Conservation (phyloP, 768 basidiomycete genomes). For the Candolleomyces eurysporus region DNA sequence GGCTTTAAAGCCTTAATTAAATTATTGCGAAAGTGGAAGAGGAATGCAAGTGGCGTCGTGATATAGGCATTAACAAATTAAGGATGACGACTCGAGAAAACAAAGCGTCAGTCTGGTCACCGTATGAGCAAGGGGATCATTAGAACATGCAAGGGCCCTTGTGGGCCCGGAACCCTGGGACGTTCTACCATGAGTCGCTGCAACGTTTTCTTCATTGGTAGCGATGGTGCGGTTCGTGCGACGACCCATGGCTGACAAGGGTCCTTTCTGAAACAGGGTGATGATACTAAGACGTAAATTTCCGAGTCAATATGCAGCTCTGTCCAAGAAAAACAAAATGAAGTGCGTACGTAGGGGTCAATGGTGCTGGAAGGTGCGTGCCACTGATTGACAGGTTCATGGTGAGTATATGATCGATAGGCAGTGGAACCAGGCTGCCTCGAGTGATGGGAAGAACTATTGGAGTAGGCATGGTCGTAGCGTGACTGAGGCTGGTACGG, state of each 20-base stretch:
- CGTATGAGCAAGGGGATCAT: background rate
- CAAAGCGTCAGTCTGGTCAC: background rate
- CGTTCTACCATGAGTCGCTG: constrained; percentile 1
- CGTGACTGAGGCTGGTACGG: constrained; percentile 39
- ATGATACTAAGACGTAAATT: constrained; percentile 19
- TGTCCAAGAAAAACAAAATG: constrained; percentile 4
- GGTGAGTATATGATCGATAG: constrained; percentile 53
- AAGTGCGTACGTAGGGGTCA: constrained; percentile 60
- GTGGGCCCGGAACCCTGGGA: background rate
- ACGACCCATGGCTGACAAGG: constrained; percentile 33
- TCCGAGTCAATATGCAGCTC: background rate
- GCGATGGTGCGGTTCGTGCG: constrained; percentile 40
- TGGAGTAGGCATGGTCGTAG: constrained; percentile 50
- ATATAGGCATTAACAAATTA: too few species aligned
- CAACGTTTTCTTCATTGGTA: constrained; percentile 31
- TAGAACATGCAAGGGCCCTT: background rate
- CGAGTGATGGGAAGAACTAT: constrained; percentile 24
- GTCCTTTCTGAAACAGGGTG: constrained; percentile 29
- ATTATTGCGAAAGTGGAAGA: background rate
- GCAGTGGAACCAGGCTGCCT: constrained; percentile 29
- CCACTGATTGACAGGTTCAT: constrained; percentile 50
- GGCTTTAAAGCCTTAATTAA: background rate
- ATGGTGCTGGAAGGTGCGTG: constrained; percentile 52
- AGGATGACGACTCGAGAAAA: background rate
- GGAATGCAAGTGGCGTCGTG: background rate